These are phyloP conservation scores for Penicillium ucsense DNA, from an alignment of 495 filamentous ascomycete species.

Conservation along the genomic window DNA sequence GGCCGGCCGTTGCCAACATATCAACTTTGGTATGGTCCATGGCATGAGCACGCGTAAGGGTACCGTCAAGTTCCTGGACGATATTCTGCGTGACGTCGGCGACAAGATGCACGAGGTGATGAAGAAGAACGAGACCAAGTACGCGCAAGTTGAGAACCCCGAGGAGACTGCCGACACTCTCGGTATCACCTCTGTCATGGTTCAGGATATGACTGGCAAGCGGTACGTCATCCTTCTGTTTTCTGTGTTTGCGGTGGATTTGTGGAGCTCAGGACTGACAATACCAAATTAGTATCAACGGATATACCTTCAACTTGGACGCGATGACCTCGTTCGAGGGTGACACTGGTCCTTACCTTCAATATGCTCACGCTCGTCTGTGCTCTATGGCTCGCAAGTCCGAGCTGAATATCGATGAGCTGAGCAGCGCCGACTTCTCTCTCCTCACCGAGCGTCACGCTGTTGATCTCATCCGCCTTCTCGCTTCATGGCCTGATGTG, in stretches of 20 bases:
- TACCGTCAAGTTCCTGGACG: slow-evolving; percentile 60
- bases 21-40: slow-evolving; percentile 65
- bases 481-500: slow-evolving; percentile 56
- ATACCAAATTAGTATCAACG: slow-evolving; percentile 41
- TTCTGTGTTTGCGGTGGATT: not conserved
- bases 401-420: slow-evolving; percentile 29
- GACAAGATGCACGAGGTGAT: slow-evolving; percentile 69
- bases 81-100: slow-evolving; percentile 53
- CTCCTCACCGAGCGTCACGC: slow-evolving; percentile 49
- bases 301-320: slow-evolving; percentile 59
- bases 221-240: slow-evolving; percentile 32
- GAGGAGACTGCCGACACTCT: slow-evolving; percentile 44
- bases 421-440: slow-evolving; percentile 43
- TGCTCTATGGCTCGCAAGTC: slow-evolving; percentile 52
- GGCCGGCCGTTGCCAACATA: slow-evolving; percentile 52
- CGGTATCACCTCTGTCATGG: slow-evolving; percentile 61
- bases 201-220: slow-evolving; percentile 63
- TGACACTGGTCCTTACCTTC: slow-evolving; percentile 61
- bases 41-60: slow-evolving; percentile 63
- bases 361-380: slow-evolving; percentile 60
- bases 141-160: slow-evolving; percentile 54
- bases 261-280: too few relatives aligned
- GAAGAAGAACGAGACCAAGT: slow-evolving; percentile 54
- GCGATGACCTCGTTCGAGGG: slow-evolving; percentile 62
- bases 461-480: slow-evolving; percentile 46